phyloP scores from a whole-genome alignment of 306 rosid species.

The Vigna trinervia region DNA sequence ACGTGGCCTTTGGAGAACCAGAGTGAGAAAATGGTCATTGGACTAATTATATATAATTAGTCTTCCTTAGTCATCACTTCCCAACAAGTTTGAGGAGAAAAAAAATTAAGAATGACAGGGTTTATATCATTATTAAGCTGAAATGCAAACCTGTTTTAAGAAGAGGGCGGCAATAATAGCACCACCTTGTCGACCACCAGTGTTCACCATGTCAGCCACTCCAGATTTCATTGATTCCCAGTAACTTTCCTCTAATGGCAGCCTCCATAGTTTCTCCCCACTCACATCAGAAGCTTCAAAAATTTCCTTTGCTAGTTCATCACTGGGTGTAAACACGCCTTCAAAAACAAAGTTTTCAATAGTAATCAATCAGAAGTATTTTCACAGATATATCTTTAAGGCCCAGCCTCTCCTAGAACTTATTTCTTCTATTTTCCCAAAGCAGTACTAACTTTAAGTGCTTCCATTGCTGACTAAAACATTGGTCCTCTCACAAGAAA shows the following conservation, averaged over 20 bases:
- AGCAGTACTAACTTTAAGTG: conserved; percentile 16
- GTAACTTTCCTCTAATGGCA: conserved; percentile 97
- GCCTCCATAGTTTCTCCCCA: conserved; percentile 95
- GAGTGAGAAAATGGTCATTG: neutral
- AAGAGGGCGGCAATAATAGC: conserved; percentile 94
- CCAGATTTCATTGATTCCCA: conserved; percentile 99
- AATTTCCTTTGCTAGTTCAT: conserved; percentile 92
- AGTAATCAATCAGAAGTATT: conserved; percentile 28
- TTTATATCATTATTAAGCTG: neutral
- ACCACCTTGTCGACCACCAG: conserved; percentile 88
- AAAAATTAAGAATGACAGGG: neutral
- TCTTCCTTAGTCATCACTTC: neutral
- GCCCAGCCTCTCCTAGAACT: conserved; percentile 26
- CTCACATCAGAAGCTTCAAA: conserved; percentile 78
- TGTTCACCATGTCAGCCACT: conserved; percentile 95
- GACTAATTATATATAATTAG: neutral
- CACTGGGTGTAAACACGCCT: conserved; percentile 95
- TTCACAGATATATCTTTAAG: conserved; percentile 3
- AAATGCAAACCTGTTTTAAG: conserved; percentile 77
- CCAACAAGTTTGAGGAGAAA: conserved; percentile 11
- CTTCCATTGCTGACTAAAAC: neutral
- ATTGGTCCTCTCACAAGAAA: neutral
- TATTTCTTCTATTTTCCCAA: conserved; percentile 17
- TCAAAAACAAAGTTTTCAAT: conserved; percentile 40
- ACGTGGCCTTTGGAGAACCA: neutral